Base-by-base conservation (phyloP, 2,329 filamentous ascomycete genomes). In the Colletotrichum zoysiae region DNA sequence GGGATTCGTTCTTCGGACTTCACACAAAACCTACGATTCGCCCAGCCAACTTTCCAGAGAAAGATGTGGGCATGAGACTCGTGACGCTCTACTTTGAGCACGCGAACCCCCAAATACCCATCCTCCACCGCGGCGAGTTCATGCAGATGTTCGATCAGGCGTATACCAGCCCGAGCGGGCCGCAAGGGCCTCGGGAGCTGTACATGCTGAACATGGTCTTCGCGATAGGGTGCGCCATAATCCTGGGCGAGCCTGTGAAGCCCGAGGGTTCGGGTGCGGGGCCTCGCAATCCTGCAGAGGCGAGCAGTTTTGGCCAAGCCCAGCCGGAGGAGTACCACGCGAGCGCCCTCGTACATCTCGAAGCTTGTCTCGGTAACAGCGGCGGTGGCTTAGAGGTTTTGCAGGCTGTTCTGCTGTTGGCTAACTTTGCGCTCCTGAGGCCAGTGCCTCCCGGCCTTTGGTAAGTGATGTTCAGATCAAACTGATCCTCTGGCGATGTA, bases 191-290 rank as follows among this genome's bases (percentile, higher is more conserved):
- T 5, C 88, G 92, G 65, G 95, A 97, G 81, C 86, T 96, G n/a
- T 98, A 98, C 82, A 90, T 97, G 84, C 86, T 98, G 74, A 98
- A 98, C 81, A 98, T 98, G 82, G 95, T 98, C 33, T 98, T 97
- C 83, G 95, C 95, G 18, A 98, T 98, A 77, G 96, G 96, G 8
- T 93, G 93, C 23, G 95, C 95, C 23, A 97, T 98, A 76, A 97
- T 98, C 75, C 90, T 97, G 76, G 93, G 88, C 74, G 84, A 92
- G 81, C 83, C 84, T 77, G 77, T 88, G 81, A 80, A 88, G 78
- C 81, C 88, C 9, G 82, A 85, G 57, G 80, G 83, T 55, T 77
- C 80, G 38, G 80, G 79, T 3, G 78, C 81, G 55, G 74, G 69
- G 67, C 75, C 55, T 50, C 78, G 73, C 67, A 78, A 73, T 71